These are phyloP conservation scores for Erythrobasidium hasegawianum DNA, from an alignment of 1,284 basidiomycete genomes.

Conservation along the genomic window DNA sequence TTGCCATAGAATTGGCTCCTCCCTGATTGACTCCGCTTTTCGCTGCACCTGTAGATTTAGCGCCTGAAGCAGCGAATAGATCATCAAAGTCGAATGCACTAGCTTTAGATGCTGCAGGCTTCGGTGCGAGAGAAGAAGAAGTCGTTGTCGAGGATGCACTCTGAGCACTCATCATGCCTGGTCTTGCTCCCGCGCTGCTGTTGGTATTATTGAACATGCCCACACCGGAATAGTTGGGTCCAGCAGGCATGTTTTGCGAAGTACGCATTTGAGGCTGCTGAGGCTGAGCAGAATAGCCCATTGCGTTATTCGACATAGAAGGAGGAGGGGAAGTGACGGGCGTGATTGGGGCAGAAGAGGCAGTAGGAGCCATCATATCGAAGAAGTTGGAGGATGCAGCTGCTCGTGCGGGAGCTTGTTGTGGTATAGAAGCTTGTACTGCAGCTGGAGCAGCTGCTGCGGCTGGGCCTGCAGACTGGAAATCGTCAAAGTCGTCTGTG, in stretches of 20 bases:
- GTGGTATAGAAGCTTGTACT: not conserved
- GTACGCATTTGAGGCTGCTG: conserved; percentile 23
- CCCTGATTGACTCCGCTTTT: not conserved
- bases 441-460: conserved; percentile 47
- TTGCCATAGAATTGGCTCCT: conserved; percentile 16
- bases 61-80: conserved; percentile 27
- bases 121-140: not conserved
- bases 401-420: conserved; percentile 44
- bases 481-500: conserved; percentile 85
- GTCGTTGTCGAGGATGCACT: conserved; percentile 17
- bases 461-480: conserved; percentile 69
- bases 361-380: conserved; percentile 52
- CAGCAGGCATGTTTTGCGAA: conserved; percentile 30
- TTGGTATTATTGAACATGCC: conserved; percentile 3
- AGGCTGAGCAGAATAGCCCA: not conserved
- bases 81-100: conserved; percentile 34
- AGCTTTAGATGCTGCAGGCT: conserved; percentile 7
- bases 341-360: conserved; percentile 26
- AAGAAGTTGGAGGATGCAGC: conserved; percentile 51
- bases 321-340: not conserved
- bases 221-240: conserved; percentile 20
- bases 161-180: conserved; percentile 9
- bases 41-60: conserved; percentile 5
- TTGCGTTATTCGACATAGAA: too few relatives aligned
- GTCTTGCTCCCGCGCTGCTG: not conserved